Evolutionary conservation across 1,284 basidiomycete species (phyloP).

Genomic region (Pterulicium gracile): DNA sequence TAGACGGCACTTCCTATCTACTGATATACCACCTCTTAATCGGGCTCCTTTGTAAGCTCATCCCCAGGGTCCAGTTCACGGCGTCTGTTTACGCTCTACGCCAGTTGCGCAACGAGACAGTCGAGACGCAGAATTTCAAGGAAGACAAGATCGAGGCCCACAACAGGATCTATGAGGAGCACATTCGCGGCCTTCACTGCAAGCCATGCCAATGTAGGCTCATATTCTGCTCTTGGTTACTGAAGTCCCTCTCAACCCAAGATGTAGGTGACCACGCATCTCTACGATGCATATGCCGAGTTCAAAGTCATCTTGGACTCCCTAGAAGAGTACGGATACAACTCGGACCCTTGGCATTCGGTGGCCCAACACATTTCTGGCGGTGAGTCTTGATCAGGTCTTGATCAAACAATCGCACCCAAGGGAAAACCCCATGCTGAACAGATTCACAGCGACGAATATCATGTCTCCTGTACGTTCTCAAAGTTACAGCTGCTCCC

Average conservation of each 20-base stretch:
- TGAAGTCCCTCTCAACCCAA: background rate
- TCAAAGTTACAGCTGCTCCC: background rate
- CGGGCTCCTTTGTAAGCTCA: constrained; percentile 36
- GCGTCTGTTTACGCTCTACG: background rate
- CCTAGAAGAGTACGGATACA: constrained; percentile 40
- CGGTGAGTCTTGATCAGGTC: constrained; percentile 25
- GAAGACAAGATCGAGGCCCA: constrained; percentile 38
- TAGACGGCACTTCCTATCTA: constrained; percentile 47
- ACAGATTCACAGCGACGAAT: constrained; percentile 6
- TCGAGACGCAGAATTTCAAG: constrained; percentile 29
- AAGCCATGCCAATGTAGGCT: constrained; percentile 31
- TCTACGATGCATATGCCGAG: constrained; percentile 42
- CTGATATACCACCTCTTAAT: constrained; percentile 46
- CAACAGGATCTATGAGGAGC: constrained; percentile 35
- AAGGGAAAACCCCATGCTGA: background rate
- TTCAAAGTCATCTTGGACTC: constrained; percentile 39
- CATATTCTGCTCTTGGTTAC: background rate
- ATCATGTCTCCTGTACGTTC: background rate
- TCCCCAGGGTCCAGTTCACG: background rate
- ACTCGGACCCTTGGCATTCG: constrained; percentile 40
- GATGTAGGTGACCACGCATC: constrained; percentile 32
- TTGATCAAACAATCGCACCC: background rate
- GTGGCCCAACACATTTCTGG: constrained; percentile 39
- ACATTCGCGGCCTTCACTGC: constrained; percentile 28
- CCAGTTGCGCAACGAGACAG: constrained; percentile 37